Conservation (phyloP, 805 yeast genomes). For the Kregervanrija fluxuum region DNA sequence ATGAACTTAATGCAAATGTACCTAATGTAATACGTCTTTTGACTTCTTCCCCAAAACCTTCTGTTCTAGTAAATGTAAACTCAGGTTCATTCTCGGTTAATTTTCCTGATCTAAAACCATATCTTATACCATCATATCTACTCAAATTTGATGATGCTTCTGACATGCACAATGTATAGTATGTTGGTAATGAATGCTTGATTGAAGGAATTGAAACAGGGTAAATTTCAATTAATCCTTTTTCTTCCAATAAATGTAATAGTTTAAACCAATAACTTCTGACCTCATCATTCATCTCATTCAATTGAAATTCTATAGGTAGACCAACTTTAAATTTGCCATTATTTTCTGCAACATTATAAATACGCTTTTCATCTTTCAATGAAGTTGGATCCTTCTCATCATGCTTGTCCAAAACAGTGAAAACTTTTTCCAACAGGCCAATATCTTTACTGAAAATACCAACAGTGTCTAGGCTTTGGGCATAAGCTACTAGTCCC, state of each 20-base stretch:
- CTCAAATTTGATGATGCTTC: conserved; percentile 93
- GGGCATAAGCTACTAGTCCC: conserved; percentile 92
- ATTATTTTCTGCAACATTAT: conserved; percentile 3
- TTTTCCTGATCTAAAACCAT: conserved; percentile 48
- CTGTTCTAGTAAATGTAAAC: conserved; percentile 51
- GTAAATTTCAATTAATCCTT: conserved; percentile 46
- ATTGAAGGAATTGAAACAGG: conserved; percentile 69
- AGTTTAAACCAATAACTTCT: conserved; percentile 39
- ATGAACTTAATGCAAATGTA: conserved; percentile 75
- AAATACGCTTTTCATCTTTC: conserved; percentile 27
- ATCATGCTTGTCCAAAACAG: conserved; percentile 54
- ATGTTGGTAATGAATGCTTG: conserved; percentile 62
- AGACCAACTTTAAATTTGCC: conserved; percentile 53
- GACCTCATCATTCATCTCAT: conserved; percentile 44
- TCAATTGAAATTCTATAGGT: conserved; percentile 57
- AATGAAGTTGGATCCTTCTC: conserved; percentile 74
- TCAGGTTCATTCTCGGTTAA: conserved; percentile 26
- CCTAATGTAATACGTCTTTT: conserved; percentile 80
- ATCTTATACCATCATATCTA: conserved; percentile 85
- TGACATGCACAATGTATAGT: conserved; percentile 83
- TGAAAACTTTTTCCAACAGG: conserved; percentile 41
- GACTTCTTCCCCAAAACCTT: conserved; percentile 76
- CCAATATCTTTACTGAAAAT: conserved; percentile 49
- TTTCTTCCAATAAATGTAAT: conserved; percentile 34
- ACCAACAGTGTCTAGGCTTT: conserved; percentile 92